Evolutionary conservation across 148 eudicot genomes (phyloP).

Genomic region (Chenopodium quinoa): DNA sequence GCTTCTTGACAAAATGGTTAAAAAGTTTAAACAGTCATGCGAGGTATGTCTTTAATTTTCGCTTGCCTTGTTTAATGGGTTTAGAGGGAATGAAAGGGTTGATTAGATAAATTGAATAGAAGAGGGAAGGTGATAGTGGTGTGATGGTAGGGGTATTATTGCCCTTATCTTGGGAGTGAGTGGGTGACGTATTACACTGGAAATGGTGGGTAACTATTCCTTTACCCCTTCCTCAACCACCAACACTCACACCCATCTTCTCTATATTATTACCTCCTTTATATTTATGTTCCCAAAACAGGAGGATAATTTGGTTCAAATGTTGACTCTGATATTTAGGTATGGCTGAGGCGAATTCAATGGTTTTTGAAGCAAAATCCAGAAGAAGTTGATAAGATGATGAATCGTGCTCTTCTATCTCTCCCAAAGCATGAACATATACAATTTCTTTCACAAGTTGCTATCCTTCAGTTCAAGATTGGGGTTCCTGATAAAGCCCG

Average conservation of each 20-base stretch:
- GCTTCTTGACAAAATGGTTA: slow-evolving; percentile 78
- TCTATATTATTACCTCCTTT: background rate
- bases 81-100: no score
- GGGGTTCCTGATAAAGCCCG: slow-evolving; percentile 80
- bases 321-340: slow-evolving; percentile 38
- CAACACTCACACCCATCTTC: background rate
- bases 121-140: background rate
- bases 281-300: background rate
- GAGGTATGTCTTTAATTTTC: slow-evolving; percentile 48
- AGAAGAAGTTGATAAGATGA: slow-evolving; percentile 56
- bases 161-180: background rate
- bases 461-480: slow-evolving; percentile 63
- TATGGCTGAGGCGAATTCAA: slow-evolving; percentile 79
- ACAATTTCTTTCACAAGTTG: slow-evolving; percentile 66
- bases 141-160: background rate
- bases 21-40: slow-evolving; percentile 73
- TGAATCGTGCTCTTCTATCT: slow-evolving; percentile 63
- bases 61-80: background rate
- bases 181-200: no score
- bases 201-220: background rate
- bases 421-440: slow-evolving; percentile 75
- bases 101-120: background rate
- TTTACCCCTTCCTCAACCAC: background rate
- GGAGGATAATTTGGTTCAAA: background rate
- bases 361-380: slow-evolving; percentile 56